These are phyloP conservation scores for Fusarium burgessii DNA, from an alignment of 2,329 filamentous ascomycete species.

Conservation along the genomic window DNA sequence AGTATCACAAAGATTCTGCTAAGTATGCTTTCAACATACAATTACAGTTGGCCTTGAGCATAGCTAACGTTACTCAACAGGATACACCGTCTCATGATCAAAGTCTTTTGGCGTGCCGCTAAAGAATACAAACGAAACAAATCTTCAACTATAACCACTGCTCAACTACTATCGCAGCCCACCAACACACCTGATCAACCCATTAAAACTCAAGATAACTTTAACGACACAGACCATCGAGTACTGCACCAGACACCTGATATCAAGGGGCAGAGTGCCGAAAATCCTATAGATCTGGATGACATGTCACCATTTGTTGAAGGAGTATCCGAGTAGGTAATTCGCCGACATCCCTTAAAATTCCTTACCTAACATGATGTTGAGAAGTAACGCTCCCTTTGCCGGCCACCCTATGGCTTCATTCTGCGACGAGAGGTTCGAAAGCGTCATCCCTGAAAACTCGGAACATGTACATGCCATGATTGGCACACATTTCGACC, in stretches of 20 bases:
- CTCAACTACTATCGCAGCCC: background rate
- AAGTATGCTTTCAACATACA: slow-evolving; percentile 11
- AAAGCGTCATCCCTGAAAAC: too few species aligned
- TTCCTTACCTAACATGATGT: too few species aligned
- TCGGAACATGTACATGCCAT: too few species aligned
- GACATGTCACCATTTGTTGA: too few species aligned
- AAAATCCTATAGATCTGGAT: background rate
- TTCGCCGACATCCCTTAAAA: too few species aligned
- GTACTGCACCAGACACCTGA: background rate
- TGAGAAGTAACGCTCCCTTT: too few species aligned
- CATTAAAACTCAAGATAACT: background rate
- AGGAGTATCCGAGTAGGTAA: too few species aligned
- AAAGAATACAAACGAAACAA: slow-evolving; percentile 18
- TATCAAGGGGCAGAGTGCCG: background rate
- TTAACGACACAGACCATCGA: background rate
- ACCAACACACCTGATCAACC: background rate
- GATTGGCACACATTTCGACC: too few species aligned
- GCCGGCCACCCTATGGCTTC: too few species aligned
- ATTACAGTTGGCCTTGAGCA: background rate
- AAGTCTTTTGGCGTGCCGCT: slow-evolving; percentile 26
- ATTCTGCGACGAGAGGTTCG: too few species aligned
- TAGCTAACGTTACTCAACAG: background rate
- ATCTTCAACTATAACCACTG: rapidly evolving
- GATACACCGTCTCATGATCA: slow-evolving; percentile 22
- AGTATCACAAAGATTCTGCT: slow-evolving; percentile 26